Conservation (phyloP, 257 asterid species). For the Nicotiana knightiana region DNA sequence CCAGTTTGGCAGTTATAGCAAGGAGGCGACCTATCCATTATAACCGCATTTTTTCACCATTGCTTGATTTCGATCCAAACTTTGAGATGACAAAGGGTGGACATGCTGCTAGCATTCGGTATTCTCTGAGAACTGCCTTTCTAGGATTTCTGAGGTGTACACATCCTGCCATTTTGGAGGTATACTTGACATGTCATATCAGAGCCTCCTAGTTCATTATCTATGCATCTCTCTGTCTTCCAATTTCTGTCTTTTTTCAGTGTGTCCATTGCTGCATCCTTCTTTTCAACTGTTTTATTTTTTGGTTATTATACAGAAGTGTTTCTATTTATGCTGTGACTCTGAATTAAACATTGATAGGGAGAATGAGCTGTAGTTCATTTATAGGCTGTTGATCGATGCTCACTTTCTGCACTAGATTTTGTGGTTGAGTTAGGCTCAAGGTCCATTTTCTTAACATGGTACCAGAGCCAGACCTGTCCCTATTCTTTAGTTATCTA, state of each 20-base stretch:
- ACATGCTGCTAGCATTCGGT: slow-evolving; percentile 76
- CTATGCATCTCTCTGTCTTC: slow-evolving; percentile 2
- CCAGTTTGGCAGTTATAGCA: slow-evolving; percentile 89
- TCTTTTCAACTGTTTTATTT: background rate
- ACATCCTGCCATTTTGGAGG: slow-evolving; percentile 74
- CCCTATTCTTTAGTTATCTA: background rate
- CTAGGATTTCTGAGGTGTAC: slow-evolving; percentile 90
- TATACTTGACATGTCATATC: slow-evolving; percentile 20
- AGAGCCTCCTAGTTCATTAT: slow-evolving; percentile 16
- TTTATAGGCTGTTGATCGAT: background rate
- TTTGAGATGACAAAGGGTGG: slow-evolving; percentile 56
- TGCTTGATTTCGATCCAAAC: slow-evolving; percentile 63
- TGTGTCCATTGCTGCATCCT: background rate
- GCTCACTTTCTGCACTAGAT: background rate
- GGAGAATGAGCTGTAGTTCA: background rate
- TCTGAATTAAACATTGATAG: background rate
- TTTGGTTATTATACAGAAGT: background rate
- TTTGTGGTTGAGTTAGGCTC: background rate
- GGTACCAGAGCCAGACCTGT: background rate
- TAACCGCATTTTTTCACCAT: slow-evolving; percentile 49
- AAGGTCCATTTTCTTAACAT: background rate
- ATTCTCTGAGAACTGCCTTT: slow-evolving; percentile 82
- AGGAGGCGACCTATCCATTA: slow-evolving; percentile 74
- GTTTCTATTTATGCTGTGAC: background rate
- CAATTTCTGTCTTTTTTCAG: background rate